Conservation (phyloP, 192 early-diverging fungal species). For the Glomus cerebriforme region DNA sequence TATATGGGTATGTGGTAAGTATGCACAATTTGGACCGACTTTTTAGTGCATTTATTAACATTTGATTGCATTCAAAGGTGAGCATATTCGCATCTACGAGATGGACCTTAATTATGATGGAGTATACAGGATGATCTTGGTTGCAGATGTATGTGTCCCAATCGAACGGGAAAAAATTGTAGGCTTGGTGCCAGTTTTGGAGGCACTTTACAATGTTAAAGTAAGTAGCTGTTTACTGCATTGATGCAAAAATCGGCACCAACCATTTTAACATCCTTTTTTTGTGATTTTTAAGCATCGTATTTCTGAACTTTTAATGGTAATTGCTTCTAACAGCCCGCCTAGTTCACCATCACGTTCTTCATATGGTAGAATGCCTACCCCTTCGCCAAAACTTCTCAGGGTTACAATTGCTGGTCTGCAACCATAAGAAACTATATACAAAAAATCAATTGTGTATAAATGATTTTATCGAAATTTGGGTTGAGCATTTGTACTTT, state of each 20-base stretch:
- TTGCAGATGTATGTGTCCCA: constrained; percentile 12
- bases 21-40: constrained; percentile 10
- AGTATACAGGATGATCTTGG: constrained; percentile 23
- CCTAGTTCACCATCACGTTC: constrained; percentile 24
- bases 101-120: constrained; percentile 15
- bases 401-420: not conserved
- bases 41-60: constrained; percentile 7
- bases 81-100: constrained; percentile 1
- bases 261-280: constrained; percentile 12
- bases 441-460: no score
- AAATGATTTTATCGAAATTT: no score
- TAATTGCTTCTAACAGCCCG: constrained; percentile 18
- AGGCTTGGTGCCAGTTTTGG: constrained; percentile 10
- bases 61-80: constrained; percentile 14
- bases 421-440: no score
- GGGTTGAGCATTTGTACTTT: no score
- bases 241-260: not conserved
- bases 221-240: constrained; percentile 18
- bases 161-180: constrained; percentile 7
- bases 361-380: not conserved
- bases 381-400: not conserved
- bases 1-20: constrained; percentile 21
- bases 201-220: constrained; percentile 6
- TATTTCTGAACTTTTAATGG: constrained; percentile 14
- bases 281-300: constrained; percentile 18